Conservation (phyloP, 306 rosid genomes). For the Corylus americana region DNA sequence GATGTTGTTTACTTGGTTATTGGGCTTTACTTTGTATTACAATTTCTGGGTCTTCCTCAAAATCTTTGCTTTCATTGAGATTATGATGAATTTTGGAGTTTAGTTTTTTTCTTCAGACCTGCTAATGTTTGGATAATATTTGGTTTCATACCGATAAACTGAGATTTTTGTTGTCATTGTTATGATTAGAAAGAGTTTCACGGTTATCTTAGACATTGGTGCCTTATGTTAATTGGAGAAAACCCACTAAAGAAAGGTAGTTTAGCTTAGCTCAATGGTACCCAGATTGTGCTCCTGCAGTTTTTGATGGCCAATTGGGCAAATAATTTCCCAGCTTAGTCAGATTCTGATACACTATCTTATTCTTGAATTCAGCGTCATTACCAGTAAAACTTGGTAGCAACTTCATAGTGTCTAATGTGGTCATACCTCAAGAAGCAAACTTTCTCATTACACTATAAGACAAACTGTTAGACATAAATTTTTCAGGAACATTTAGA, state of each 20-base stretch:
- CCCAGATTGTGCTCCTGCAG: neutral
- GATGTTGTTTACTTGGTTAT: neutral
- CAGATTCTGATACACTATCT: neutral
- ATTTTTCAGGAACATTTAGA: neutral
- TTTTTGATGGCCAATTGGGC: neutral
- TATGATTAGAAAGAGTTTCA: neutral
- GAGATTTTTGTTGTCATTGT: neutral
- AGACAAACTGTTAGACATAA: neutral
- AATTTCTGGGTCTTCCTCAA: neutral
- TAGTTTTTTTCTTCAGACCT: neutral
- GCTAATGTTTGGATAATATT: neutral
- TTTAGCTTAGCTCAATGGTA: neutral
- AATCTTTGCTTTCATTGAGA: neutral
- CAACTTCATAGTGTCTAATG: too few relatives aligned
- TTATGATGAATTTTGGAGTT: neutral
- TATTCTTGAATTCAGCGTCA: neutral
- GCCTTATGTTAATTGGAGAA: neutral
- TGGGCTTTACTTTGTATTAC: neutral
- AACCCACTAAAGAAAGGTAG: neutral
- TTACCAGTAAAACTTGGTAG: too few relatives aligned
- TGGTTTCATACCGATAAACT: neutral
- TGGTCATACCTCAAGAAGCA: too few relatives aligned
- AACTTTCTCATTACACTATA: too few relatives aligned
- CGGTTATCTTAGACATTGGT: neutral
- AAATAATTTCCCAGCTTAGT: too few relatives aligned